Conservation (phyloP, 495 filamentous ascomycete genomes). For the Cudoniella acicularis region DNA sequence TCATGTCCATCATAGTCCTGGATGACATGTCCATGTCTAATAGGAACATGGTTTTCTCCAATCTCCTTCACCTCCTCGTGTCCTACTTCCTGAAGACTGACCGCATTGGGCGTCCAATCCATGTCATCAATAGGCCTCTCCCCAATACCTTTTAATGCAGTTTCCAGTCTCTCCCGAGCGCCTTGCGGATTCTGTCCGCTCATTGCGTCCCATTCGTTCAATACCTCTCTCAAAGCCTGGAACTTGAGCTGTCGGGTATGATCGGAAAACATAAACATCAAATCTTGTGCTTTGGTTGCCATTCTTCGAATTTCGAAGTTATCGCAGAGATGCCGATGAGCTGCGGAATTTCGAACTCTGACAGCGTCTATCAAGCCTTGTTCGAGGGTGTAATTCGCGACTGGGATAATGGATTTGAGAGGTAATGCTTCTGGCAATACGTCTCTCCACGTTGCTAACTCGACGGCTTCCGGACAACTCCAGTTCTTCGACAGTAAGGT, state of each 20-base stretch:
- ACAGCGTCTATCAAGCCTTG: conserved; percentile 18
- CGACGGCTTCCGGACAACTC: conserved; percentile 36
- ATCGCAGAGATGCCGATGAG: conserved; percentile 24
- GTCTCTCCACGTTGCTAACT: conserved; percentile 36
- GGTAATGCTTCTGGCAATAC: conserved; percentile 15
- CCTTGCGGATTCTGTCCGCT: conserved; percentile 6
- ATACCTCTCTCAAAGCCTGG: conserved; percentile 9
- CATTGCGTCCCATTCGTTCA: conserved; percentile 18
- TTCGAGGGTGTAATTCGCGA: conserved; percentile 15
- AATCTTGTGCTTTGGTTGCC: conserved; percentile 17
- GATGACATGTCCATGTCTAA: background rate
- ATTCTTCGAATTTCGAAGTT: conserved; percentile 21
- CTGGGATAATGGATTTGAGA: conserved; percentile 8
- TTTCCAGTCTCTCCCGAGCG: conserved; percentile 10
- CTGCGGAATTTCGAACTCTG: conserved; percentile 22
- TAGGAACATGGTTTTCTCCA: background rate
- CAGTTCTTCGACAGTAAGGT: conserved; percentile 29
- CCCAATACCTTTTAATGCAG: conserved; percentile 17
- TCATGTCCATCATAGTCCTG: background rate
- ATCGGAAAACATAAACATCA: conserved; percentile 27
- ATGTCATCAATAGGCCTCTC: conserved; percentile 25
- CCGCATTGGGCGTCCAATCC: conserved; percentile 27
- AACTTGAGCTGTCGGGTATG: conserved; percentile 18
- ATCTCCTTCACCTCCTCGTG: background rate
- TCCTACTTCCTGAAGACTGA: conserved; percentile 19